Base-by-base conservation (phyloP, 345 rosid species). In the Sisymbrium altissimum region DNA sequence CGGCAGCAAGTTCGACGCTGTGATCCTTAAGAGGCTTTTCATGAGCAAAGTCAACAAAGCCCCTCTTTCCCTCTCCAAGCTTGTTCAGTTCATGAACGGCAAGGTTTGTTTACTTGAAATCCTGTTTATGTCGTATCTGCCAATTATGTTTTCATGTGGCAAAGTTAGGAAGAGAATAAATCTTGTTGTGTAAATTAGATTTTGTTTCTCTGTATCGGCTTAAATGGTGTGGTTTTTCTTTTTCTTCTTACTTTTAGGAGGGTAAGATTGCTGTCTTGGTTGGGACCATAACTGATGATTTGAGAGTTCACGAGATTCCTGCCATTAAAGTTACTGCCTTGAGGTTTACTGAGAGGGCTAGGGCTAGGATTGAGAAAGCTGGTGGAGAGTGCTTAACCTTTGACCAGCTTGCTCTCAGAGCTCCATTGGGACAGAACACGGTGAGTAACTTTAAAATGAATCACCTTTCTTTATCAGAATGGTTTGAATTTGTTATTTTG, bases 1-100 rank as follows among this genome's bases (percentile, higher is more conserved):
- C 3, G 91, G 76, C 0, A 95, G 98, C 88, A 90, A 83, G 73
- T 95, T 95, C 86, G 92, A 90, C 78, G 93, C 90, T 2, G 99
- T 95, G 79, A 86, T 95, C 15, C 68, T 95, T 76, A 90, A 95
- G 88, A 87, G 99, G 73, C 75, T 95, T 77, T 92, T 95, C 49
- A 95, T 95, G 99, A 90, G 98, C 85, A 95, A 92, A 81, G 86
- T 80, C 57, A 90, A 95, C 88, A 89, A 92, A 78, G 73, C 97
- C 0, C 93, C 97, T 0, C 86, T 95, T 2, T 95, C 98, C 3
- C 96, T 95, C 17, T 92, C 97, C 0, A 85, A 85, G 64, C 93
- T 95, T 27, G 66, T 83, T 11, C 69, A 60, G 0, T 90, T 72
- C 85, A 85, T 79, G 81, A 72, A 80, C 1, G 92, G 91, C 69